Base-by-base conservation (phyloP, 352 stramenopile species). In the Elongisporangium prolatum region DNA sequence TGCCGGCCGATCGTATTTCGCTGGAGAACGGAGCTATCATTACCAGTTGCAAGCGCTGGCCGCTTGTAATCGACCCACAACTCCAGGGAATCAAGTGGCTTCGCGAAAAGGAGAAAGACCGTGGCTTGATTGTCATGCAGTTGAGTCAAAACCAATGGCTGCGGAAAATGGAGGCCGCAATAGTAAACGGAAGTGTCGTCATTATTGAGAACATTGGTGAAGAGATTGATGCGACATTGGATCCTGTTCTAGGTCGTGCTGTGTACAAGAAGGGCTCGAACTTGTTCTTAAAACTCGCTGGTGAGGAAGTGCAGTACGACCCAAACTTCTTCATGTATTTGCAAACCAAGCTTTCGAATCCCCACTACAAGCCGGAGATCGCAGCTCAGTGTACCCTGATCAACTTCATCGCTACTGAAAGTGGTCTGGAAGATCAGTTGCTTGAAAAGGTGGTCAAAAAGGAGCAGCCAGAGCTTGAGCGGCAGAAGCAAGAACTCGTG, bases 51-150 rank as follows among this genome's bases (percentile, higher is more conserved):
- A 98, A 98, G 67, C 88, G 97, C 6, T 99, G 97, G 96, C 97
- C 96, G 13, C 67, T 99, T 21, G 90, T 99, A 44, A 99, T 99
- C 55, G 97, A 99, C 67, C 97, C 97, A 57, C 97, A 99, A 68
- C 68, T 97, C 17, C 97, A 99, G 74, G 97, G 95, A 6, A 99
- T 99, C 74, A 99, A 99, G 66, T 99, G 97, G 97, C 86, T 99
- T 16, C 85, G 86, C 47, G 85, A 93, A 54, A 98, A 98, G 60
- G 93, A 98, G 67, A 96, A 98, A 61, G 84, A 93, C 49, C 85
- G 93, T 18, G 80, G 92, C 0, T 68, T 99, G 0, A 69, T 96
- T 16, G 93, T 98, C 48, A 84, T 98, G 64, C 95, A 99, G 56
- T 61, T 99, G 18, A 98, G 88, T 4, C 94, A 98, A 67, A 98